Percentiles rank a stretch among this genome's conserved stretches.
Evolutionary conservation across 169 alveolate genomes (phyloP).

Genomic region (Babesia divergens): DNA sequence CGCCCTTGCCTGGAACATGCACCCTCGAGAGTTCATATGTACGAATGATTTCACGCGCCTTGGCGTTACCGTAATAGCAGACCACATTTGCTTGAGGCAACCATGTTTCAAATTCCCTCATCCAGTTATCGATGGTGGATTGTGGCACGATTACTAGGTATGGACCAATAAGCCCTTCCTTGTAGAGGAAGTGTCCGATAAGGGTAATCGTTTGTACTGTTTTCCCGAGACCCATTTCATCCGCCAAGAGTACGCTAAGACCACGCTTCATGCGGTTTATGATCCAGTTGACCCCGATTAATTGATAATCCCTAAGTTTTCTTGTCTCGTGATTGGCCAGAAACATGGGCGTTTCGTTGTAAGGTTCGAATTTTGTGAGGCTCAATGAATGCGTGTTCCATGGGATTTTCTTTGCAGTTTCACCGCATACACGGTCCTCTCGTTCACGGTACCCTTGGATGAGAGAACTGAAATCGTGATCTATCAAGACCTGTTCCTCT

Average conservation of each 20-base stretch:
- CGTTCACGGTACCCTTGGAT: slow-evolving; percentile 77
- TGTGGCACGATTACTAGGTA: slow-evolving; percentile 93
- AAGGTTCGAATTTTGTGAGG: slow-evolving; percentile 85
- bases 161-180: slow-evolving; percentile 86
- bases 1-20: slow-evolving; percentile 75
- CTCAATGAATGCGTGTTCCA: slow-evolving; percentile 80
- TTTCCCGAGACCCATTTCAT: slow-evolving; percentile 95
- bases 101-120: slow-evolving; percentile 91
- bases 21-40: slow-evolving; percentile 77
- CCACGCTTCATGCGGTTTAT: slow-evolving; percentile 91
- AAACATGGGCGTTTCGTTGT: slow-evolving; percentile 82
- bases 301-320: slow-evolving; percentile 90
- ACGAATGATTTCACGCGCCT: slow-evolving; percentile 84
- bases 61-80: slow-evolving; percentile 89
- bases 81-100: slow-evolving; percentile 90
- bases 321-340: slow-evolving; percentile 67
- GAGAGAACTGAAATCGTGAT: slow-evolving; percentile 76
- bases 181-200: slow-evolving; percentile 84
- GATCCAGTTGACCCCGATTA: slow-evolving; percentile 94
- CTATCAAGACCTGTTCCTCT: slow-evolving; percentile 76
- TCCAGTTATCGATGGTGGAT: slow-evolving; percentile 95
- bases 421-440: slow-evolving; percentile 76
- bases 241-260: slow-evolving; percentile 90
- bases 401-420: slow-evolving; percentile 68
- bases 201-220: slow-evolving; percentile 92